These are phyloP conservation scores for Madurella fahalii DNA, from an alignment of 2,329 filamentous ascomycete genomes.

Conservation along the genomic window DNA sequence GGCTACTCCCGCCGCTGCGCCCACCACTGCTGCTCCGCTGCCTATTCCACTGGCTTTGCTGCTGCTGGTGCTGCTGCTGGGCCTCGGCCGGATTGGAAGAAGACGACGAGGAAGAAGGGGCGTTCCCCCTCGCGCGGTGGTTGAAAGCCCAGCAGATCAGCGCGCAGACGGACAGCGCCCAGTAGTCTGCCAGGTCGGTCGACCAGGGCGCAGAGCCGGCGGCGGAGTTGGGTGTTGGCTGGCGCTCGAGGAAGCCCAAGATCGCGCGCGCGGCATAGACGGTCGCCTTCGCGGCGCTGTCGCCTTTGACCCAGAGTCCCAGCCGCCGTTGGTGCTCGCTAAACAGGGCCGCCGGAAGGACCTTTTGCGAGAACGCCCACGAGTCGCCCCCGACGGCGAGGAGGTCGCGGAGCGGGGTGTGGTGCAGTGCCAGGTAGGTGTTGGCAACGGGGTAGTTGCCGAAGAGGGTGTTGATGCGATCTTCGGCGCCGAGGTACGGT, in stretches of 20 bases:
- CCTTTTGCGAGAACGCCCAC: conserved; percentile 55
- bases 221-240: conserved; percentile 1
- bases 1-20: conserved; percentile 3
- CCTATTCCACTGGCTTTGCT: conserved; percentile 19
- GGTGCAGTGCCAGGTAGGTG: conserved; percentile 53
- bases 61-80: conserved; percentile 4
- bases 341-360: conserved; percentile 42
- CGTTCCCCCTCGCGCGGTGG: conserved; percentile 28
- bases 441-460: conserved; percentile 43
- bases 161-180: conserved; percentile 53
- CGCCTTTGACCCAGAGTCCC: conserved; percentile 37
- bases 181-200: conserved; percentile 47
- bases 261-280: conserved; percentile 51
- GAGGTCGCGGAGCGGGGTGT: conserved; percentile 55
- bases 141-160: conserved; percentile 58
- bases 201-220: conserved; percentile 22
- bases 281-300: conserved; percentile 42
- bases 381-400: conserved; percentile 56
- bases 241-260: conserved; percentile 39
- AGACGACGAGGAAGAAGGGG: neutral
- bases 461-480: conserved; percentile 41
- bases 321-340: conserved; percentile 45
- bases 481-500: conserved; percentile 22
- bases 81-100: too few relatives aligned
- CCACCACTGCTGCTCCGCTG: conserved; percentile 21